A percentile compares a stretch with the other conserved stretches of the same genome.
phyloP scores from a whole-genome alignment of 2,329 filamentous ascomycete genomes.

The Nothophaeocryptopus gaeumannii region DNA sequence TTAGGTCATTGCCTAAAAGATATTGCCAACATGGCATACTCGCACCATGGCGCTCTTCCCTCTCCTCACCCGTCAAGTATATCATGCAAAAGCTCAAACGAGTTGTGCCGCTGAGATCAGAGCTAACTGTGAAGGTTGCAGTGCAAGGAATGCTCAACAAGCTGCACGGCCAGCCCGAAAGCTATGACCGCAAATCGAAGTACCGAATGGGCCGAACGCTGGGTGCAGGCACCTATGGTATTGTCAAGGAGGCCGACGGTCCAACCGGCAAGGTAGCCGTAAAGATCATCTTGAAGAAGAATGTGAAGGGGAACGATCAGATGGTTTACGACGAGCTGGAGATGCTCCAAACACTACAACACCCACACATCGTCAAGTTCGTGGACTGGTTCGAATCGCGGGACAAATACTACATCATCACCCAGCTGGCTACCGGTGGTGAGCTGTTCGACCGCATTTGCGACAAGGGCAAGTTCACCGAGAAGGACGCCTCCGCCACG shows the following conservation, averaged over 20 bases:
- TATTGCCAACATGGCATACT: slow-evolving; percentile 9
- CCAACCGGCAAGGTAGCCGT: slow-evolving; percentile 83
- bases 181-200: slow-evolving; percentile 96
- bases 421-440: slow-evolving; percentile 89
- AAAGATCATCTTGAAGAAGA: slow-evolving; percentile 99
- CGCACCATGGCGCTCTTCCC: not conserved
- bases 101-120: slow-evolving; percentile 14
- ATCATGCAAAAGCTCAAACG: slow-evolving; percentile 15
- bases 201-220: slow-evolving; percentile 92
- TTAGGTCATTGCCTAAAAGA: slow-evolving; percentile 10
- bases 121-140: slow-evolving; percentile 22
- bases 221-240: slow-evolving; percentile 95
- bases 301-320: slow-evolving; percentile 94
- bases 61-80: slow-evolving; percentile 9
- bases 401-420: slow-evolving; percentile 99
- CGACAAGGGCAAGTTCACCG: slow-evolving; percentile 95
- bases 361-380: slow-evolving; percentile 95
- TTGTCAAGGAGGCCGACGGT: slow-evolving; percentile 90
- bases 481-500: slow-evolving; percentile 94
- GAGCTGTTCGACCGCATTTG: slow-evolving; percentile 98
- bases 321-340: slow-evolving; percentile 98
- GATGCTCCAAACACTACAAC: slow-evolving; percentile 85
- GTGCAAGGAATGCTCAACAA: slow-evolving; percentile 73
- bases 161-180: slow-evolving; percentile 93
- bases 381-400: slow-evolving; percentile 99